Evolutionary conservation across 2,329 filamentous ascomycete species (phyloP), one percentile per base, ranked within the genome.

Genomic region (Cladosporium sp.): DNA sequence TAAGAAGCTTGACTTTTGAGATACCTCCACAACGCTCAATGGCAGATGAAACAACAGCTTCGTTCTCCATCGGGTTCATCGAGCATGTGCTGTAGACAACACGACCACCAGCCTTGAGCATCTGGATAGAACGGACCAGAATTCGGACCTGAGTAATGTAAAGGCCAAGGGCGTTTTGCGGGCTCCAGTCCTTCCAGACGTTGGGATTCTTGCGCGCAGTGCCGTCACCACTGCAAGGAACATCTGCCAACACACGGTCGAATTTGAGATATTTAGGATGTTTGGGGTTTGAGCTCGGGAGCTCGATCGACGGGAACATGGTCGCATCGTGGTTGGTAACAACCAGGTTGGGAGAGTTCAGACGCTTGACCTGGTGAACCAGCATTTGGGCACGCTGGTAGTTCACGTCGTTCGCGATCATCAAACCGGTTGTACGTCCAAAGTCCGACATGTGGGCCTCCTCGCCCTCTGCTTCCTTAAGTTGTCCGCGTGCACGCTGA

Each of bases 31-130:
- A 97, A 59, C 92, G 84, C 67, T 92, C 88, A 66, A 99, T 92
- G 11, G 94, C 94, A 25, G 88, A 88, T 1, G 90, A 86, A 61
- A 99, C 80, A 15, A 97, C 92, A 6, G 94, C 88, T 76, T 99
- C 94, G 70, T 99, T 96, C 79, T 99, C 94, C 28, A 97, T 86
- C 0, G 94, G 94, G 76, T 99, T 99, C 89, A 99, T 91, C 74
- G 92, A 97, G 82, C 94, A 99, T 19, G 94, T 99, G 3, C 93
- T 97, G 78, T 97, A 99, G 55, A 99, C 93, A 28, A 97, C 90
- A 63, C 92, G 86, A 54, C 94, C 94, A 40, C 94, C 93, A 58
- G 91, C 88, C 80, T 97, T 97, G 65, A 99, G 84, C 86, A 99
- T 91, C 76, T 97, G 93, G 54, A 99, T 81, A 34, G 94, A 90